Evolutionary conservation across 192 early-diverging fungal genomes (phyloP).

Genomic region (Mortierella antarctica): DNA sequence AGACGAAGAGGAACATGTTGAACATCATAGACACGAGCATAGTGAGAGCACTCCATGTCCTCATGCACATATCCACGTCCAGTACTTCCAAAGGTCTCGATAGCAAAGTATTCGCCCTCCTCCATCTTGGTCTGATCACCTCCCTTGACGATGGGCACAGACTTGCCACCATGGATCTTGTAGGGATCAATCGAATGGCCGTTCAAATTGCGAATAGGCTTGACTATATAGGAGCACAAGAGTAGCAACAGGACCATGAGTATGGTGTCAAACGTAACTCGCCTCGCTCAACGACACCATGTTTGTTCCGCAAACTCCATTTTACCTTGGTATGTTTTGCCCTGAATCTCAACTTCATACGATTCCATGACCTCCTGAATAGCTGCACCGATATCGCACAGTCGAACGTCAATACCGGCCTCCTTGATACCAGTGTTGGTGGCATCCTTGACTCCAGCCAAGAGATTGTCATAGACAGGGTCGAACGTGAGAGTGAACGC

Average conservation of each 20-base stretch:
- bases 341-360: conserved; percentile 94
- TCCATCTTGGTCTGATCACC: conserved; percentile 95
- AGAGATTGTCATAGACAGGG: conserved; percentile 85
- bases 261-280: not conserved
- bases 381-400: conserved; percentile 95
- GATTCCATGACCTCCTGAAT: conserved; percentile 99
- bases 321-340: conserved; percentile 86
- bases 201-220: conserved; percentile 95
- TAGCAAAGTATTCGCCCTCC: conserved; percentile 94
- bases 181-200: conserved; percentile 96
- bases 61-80: conserved; percentile 91
- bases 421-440: conserved; percentile 95
- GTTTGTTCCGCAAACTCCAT: not conserved
- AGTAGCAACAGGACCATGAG: not conserved
- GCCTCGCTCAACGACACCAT: too few species aligned
- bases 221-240: conserved; percentile 63
- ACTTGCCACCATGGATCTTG: conserved; percentile 94
- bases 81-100: conserved; percentile 98
- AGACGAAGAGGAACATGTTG: conserved; percentile 75
- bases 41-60: conserved; percentile 93
- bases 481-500: conserved; percentile 96
- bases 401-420: conserved; percentile 96
- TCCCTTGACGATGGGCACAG: conserved; percentile 93
- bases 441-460: conserved; percentile 92
- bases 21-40: conserved; percentile 73